A percentile compares a stretch with the other conserved stretches of the same genome.
phyloP scores from a whole-genome alignment of 805 yeast genomes.

The Yarrowia bubula region DNA sequence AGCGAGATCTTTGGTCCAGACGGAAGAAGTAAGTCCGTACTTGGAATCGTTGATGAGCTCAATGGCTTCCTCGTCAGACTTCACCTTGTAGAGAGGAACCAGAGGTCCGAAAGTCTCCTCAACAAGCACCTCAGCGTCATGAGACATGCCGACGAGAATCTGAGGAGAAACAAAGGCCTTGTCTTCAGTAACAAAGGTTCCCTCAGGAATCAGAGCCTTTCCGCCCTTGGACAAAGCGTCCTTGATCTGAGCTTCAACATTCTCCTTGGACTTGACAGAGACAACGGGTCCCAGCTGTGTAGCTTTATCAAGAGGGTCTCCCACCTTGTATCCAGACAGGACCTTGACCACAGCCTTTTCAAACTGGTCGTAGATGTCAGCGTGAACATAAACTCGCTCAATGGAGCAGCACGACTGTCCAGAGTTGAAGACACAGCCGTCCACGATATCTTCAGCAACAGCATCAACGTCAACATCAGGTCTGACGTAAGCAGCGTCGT shows the following conservation, averaged over 20 bases:
- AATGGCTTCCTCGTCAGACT: constrained; percentile 70
- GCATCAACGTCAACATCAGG: constrained; percentile 64
- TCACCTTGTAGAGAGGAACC: constrained; percentile 70
- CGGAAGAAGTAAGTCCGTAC: constrained; percentile 85
- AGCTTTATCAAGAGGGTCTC: constrained; percentile 72
- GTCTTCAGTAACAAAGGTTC: constrained; percentile 57
- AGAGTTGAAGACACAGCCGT: constrained; percentile 81
- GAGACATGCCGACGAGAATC: constrained; percentile 71
- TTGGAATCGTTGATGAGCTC: constrained; percentile 70
- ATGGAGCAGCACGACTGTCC: constrained; percentile 96
- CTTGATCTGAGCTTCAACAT: constrained; percentile 47
- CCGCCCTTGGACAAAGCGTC: constrained; percentile 57
- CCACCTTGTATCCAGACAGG: constrained; percentile 58
- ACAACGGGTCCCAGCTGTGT: constrained; percentile 67
- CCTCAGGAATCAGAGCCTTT: constrained; percentile 44
- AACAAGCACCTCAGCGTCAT: constrained; percentile 55
- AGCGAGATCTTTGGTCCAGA: constrained; percentile 69
- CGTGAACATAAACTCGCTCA: constrained; percentile 81
- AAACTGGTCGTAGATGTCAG: constrained; percentile 65
- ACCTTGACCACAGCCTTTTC: constrained; percentile 54
- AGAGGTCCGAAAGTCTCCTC: constrained; percentile 93
- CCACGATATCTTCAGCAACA: constrained; percentile 64
- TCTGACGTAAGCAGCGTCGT: constrained; percentile 82
- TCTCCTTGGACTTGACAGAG: constrained; percentile 50
- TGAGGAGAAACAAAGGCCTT: constrained; percentile 78